Evolutionary conservation across 306 rosid species (phyloP).

Genomic region (Rosa persica): DNA sequence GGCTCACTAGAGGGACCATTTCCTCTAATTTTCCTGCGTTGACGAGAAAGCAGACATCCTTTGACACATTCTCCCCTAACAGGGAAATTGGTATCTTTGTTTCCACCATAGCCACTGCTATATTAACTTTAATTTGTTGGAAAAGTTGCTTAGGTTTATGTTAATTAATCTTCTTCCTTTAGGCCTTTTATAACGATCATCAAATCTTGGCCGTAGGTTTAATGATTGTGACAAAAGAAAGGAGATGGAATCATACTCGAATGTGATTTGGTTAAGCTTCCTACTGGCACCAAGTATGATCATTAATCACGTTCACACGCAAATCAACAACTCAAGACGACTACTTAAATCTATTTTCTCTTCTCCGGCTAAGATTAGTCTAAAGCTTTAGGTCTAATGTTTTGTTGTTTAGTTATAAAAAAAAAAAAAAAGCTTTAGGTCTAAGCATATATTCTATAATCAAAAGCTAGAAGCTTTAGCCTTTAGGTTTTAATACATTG

Average conservation of each 20-base stretch:
- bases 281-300: background rate
- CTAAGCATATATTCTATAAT: constrained; percentile 12
- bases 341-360: background rate
- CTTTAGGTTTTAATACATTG: constrained; percentile 7
- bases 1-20: background rate
- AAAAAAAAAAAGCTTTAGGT: no score
- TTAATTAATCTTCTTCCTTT: background rate
- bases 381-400: constrained; percentile 4
- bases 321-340: background rate
- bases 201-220: background rate
- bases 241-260: constrained; percentile 18
- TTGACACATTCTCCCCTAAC: background rate
- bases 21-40: background rate
- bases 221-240: background rate
- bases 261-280: constrained; percentile 1
- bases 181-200: background rate
- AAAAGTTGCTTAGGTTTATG: background rate
- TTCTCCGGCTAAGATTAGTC: constrained; percentile 11
- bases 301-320: constrained; percentile 29
- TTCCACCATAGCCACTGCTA: constrained; percentile 22
- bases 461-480: background rate
- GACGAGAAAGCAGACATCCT: background rate
- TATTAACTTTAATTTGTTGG: background rate
- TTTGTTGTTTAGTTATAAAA: no score
- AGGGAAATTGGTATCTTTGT: constrained; percentile 6